Conservation (phyloP, 2,329 filamentous ascomycete species). For the Fusarium ramigenum region DNA sequence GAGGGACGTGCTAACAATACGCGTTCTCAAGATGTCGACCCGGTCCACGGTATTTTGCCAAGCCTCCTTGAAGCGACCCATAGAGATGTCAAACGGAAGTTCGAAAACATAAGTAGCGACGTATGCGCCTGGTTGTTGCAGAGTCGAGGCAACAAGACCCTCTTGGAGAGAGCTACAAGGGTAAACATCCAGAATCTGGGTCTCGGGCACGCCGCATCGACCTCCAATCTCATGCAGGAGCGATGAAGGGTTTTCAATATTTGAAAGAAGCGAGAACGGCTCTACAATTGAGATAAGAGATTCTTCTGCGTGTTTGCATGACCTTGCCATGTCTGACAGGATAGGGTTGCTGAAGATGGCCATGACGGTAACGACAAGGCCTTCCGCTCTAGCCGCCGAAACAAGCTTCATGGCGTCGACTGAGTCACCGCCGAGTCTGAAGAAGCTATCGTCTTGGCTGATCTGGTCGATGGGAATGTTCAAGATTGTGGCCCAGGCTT, state of each 20-base stretch:
- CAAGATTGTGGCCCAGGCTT: slow-evolving; percentile 14
- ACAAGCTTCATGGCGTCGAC: slow-evolving; percentile 42
- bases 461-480: neutral
- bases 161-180: slow-evolving; percentile 34
- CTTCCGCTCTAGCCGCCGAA: slow-evolving; percentile 20
- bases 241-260: neutral
- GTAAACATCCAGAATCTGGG: slow-evolving; percentile 25
- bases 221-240: slow-evolving; percentile 22
- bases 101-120: slow-evolving; percentile 31
- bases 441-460: slow-evolving; percentile 50
- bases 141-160: slow-evolving; percentile 26
- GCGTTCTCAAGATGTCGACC: slow-evolving; percentile 38
- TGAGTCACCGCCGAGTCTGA: slow-evolving; percentile 54
- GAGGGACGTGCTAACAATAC: slow-evolving; percentile 33
- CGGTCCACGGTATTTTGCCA: slow-evolving; percentile 33
- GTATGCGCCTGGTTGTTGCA: slow-evolving; percentile 34
- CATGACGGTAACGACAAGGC: slow-evolving; percentile 19
- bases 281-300: neutral
- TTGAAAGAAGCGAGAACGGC: slow-evolving; percentile 4
- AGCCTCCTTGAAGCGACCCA: slow-evolving; percentile 25
- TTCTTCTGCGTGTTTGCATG: neutral
- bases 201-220: slow-evolving; percentile 7
- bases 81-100: slow-evolving; percentile 8
- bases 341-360: slow-evolving; percentile 19
- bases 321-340: slow-evolving; percentile 21